Percentiles rank a stretch among this genome's conserved stretches.
These are phyloP conservation scores for Parastagonospora nodorum DNA, from an alignment of 2,329 filamentous ascomycete genomes.

Conservation along the genomic window DNA sequence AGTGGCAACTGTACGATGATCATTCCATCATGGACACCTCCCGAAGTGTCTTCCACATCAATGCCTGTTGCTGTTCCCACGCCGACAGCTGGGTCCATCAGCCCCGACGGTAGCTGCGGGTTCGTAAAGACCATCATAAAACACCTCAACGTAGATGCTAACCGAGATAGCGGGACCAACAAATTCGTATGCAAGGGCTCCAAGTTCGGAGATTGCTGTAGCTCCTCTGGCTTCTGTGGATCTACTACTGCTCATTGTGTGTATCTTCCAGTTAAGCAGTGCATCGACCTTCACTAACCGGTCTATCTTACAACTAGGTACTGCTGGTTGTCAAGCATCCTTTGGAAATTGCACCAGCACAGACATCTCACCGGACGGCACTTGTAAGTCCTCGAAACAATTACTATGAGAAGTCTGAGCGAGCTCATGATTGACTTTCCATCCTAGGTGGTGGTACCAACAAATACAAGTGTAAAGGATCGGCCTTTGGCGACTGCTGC, in stretches of 20 bases:
- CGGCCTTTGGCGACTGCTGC: too few relatives aligned
- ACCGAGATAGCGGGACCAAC: conserved; percentile 1
- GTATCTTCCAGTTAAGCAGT: not conserved
- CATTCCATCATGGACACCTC: conserved; percentile 1
- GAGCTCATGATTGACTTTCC: too few relatives aligned
- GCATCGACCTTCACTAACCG: too few relatives aligned
- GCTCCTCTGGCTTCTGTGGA: conserved; percentile 5
- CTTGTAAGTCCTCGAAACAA: too few relatives aligned
- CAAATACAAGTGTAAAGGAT: too few relatives aligned
- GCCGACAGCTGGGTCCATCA: conserved; percentile 2
- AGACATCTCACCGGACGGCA: conserved; percentile 1
- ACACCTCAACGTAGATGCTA: not conserved
- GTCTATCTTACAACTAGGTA: too few relatives aligned
- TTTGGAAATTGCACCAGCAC: conserved; percentile 8
- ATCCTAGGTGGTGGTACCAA: conserved; percentile 3
- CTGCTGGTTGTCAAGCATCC: conserved; percentile 1
- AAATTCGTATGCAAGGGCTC: conserved; percentile 3
- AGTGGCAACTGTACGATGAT: conserved; percentile 14
- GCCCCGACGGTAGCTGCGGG: conserved; percentile 10
- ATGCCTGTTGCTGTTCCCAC: not conserved
- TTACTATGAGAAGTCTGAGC: too few relatives aligned
- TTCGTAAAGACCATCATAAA: not conserved
- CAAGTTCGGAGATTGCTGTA: conserved; percentile 14
- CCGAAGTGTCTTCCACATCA: not conserved
- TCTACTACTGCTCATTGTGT: conserved; percentile 3